Conservation (phyloP, 441 rosid genomes). For the Kokia cookei region DNA sequence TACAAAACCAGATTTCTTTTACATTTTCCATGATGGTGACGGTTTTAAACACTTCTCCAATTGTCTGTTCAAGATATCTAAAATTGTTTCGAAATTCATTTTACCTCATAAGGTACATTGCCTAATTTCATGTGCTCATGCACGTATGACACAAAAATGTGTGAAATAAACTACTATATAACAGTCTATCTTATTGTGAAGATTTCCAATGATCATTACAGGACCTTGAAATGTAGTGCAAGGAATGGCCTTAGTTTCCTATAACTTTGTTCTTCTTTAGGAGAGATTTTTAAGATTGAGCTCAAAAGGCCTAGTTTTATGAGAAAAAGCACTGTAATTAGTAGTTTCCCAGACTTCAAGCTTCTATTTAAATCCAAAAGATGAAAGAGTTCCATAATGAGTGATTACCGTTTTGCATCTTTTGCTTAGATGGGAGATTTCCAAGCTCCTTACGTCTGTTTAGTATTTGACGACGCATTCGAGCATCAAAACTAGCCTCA, state of each 20-base stretch:
- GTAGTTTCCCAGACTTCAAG: background rate
- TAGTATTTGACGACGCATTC: constrained; percentile 79
- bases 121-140: background rate
- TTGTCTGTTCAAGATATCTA: background rate
- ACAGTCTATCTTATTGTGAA: background rate
- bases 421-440: constrained; percentile 47
- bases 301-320: background rate
- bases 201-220: background rate
- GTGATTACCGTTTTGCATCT: constrained; percentile 43
- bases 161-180: background rate
- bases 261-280: background rate
- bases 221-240: background rate
- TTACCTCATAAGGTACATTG: background rate
- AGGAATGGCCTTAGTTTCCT: background rate
- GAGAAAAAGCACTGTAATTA: background rate
- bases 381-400: background rate
- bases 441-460: constrained; percentile 57
- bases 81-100: background rate
- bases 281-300: background rate
- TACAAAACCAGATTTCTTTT: background rate
- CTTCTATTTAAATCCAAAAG: background rate
- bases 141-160: background rate
- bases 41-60: background rate
- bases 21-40: background rate
- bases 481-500: constrained; percentile 73